phyloP scores from a whole-genome alignment of 805 yeast genomes.

The Clavispora phyllophila region DNA sequence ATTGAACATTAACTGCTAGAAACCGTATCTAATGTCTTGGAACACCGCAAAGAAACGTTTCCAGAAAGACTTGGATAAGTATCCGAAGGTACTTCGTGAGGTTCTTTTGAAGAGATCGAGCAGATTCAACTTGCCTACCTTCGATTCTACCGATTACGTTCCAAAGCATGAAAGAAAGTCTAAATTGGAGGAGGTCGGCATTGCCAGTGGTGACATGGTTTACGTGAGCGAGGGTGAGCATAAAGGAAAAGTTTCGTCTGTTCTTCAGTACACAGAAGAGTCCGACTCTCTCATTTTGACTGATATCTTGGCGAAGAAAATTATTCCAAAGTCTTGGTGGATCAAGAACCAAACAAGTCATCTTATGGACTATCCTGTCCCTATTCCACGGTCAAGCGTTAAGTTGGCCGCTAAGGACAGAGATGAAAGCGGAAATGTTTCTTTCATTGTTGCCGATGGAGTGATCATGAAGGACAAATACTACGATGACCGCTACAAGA shows the following conservation, averaged over 20 bases:
- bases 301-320: constrained; percentile 59
- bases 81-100: constrained; percentile 29
- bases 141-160: constrained; percentile 17
- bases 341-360: constrained; percentile 66
- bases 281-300: constrained; percentile 64
- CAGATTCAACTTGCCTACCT: constrained; percentile 31
- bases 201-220: constrained; percentile 72
- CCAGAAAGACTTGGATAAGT: constrained; percentile 30
- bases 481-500: constrained; percentile 69
- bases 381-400: constrained; percentile 55
- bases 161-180: constrained; percentile 32
- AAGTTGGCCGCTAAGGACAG: constrained; percentile 75
- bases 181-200: constrained; percentile 52
- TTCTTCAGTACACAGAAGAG: constrained; percentile 53
- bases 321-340: constrained; percentile 74
- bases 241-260: constrained; percentile 69
- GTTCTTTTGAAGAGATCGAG: constrained; percentile 17
- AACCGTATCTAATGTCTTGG: constrained; percentile 25
- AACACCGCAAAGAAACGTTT: constrained; percentile 30
- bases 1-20: not conserved
- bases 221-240: constrained; percentile 64
- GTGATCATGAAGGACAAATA: constrained; percentile 62
- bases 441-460: constrained; percentile 75
- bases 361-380: constrained; percentile 62
- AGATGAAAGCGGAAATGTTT: constrained; percentile 57